Evolutionary conservation across 1,284 basidiomycete species (phyloP).

Genomic region (Grifola frondosa): DNA sequence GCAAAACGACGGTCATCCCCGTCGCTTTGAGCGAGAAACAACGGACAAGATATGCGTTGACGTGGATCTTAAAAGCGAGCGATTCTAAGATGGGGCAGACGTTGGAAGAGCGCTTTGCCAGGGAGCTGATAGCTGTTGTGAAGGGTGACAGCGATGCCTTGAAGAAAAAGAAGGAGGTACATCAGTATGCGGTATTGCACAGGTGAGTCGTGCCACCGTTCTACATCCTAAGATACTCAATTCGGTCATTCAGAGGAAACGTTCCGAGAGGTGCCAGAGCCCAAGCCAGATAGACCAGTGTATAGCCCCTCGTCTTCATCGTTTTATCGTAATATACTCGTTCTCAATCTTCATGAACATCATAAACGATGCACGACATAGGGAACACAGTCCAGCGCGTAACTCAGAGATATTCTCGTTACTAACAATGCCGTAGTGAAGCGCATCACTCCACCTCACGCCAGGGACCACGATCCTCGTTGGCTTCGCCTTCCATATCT

Average conservation of each 20-base stretch:
- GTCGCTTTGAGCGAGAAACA: slow-evolving; percentile 77
- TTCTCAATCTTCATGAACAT: no score
- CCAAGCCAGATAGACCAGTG: no score
- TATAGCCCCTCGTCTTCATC: no score
- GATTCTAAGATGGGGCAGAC: slow-evolving; percentile 50
- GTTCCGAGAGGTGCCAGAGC: no score
- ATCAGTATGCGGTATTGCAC: slow-evolving; percentile 76
- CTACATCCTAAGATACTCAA: not conserved
- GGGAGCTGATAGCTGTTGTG: slow-evolving; percentile 70
- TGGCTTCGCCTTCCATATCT: slow-evolving; percentile 25
- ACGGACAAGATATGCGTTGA: slow-evolving; percentile 63
- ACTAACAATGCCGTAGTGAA: no score
- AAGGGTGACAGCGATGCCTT: slow-evolving; percentile 52
- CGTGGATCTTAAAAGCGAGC: slow-evolving; percentile 65
- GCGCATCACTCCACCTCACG: no score
- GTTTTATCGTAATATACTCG: no score
- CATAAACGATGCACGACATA: no score
- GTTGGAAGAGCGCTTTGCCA: slow-evolving; percentile 68
- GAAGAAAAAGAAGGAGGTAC: slow-evolving; percentile 59
- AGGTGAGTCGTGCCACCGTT: slow-evolving; percentile 53
- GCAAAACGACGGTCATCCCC: slow-evolving; percentile 67
- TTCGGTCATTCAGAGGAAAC: slow-evolving; percentile 6
- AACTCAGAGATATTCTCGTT: no score
- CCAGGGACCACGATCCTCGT: slow-evolving; percentile 24
- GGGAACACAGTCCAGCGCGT: no score